Evolutionary conservation across 2,329 filamentous ascomycete genomes (phyloP).

Genomic region (Neurospora sp.): DNA sequence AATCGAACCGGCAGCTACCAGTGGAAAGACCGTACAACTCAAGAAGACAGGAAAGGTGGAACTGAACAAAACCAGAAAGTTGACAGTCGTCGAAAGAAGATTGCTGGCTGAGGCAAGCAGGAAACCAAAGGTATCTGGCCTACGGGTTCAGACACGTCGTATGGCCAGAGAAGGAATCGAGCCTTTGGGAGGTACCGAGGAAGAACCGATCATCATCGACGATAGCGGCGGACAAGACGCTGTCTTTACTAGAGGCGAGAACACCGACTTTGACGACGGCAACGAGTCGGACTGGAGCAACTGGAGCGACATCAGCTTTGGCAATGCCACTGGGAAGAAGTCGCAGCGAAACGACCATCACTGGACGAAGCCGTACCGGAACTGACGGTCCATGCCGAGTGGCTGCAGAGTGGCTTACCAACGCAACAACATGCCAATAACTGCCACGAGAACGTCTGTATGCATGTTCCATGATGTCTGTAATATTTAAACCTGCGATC

Average conservation of each 20-base stretch:
- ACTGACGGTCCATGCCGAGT: not conserved
- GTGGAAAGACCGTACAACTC: not conserved
- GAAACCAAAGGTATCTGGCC: not conserved
- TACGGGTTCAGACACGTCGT: not conserved
- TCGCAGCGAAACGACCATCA: not conserved
- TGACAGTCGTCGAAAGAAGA: too few relatives aligned
- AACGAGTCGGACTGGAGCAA: slow-evolving; percentile 4
- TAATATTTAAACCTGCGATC: not conserved
- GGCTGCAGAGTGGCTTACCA: not conserved
- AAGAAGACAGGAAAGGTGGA: not conserved
- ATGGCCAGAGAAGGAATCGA: not conserved
- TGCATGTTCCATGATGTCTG: not conserved
- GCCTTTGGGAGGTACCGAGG: not conserved
- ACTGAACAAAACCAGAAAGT: not conserved
- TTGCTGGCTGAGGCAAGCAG: not conserved
- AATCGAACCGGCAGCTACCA: not conserved
- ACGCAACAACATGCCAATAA: not conserved
- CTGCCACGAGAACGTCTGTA: not conserved
- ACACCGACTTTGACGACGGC: slow-evolving; percentile 2
- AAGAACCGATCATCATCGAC: not conserved
- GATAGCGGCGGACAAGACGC: slow-evolving; percentile 3
- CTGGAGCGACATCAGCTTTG: slow-evolving; percentile 3
- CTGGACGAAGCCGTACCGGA: not conserved
- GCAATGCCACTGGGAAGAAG: not conserved
- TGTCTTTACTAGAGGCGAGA: slow-evolving; percentile 4